A percentile compares a stretch with the other conserved stretches of the same genome.
Conservation (phyloP, 2,329 filamentous ascomycete genomes). For the Cryphonectria parasitica region DNA sequence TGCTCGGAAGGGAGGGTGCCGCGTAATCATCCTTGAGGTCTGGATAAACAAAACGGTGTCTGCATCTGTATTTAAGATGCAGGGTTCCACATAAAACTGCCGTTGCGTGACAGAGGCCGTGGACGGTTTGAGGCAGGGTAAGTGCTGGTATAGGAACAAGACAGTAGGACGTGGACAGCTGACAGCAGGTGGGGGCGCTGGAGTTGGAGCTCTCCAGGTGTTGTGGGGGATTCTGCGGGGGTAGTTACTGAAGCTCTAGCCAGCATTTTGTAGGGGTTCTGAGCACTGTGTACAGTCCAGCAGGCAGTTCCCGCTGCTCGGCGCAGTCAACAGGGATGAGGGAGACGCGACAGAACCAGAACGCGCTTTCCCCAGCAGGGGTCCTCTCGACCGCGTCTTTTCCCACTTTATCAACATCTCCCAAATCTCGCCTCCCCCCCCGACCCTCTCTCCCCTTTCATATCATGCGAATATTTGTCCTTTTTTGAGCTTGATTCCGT, state of each 20-base stretch:
- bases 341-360: not conserved
- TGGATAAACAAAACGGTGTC: not conserved
- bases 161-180: too few relatives aligned
- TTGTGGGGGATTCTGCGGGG: not conserved
- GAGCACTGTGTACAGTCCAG: not conserved
- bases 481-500: not conserved
- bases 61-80: not conserved
- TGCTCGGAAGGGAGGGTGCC: not conserved
- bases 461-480: not conserved
- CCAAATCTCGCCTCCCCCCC: not conserved
- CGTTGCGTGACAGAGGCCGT: not conserved
- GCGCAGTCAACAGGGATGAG: not conserved
- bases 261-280: not conserved
- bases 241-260: not conserved
- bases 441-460: not conserved
- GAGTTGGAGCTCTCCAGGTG: not conserved
- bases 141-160: not conserved
- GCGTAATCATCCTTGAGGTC: not conserved
- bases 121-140: not conserved
- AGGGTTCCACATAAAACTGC: not conserved
- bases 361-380: not conserved
- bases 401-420: not conserved
- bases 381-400: constrained; percentile 3
- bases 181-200: too few relatives aligned
- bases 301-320: not conserved